A percentile compares a stretch with the other conserved stretches of the same genome.
phyloP scores from a whole-genome alignment of 2,329 filamentous ascomycete species.

The Apiospora phragmitis region DNA sequence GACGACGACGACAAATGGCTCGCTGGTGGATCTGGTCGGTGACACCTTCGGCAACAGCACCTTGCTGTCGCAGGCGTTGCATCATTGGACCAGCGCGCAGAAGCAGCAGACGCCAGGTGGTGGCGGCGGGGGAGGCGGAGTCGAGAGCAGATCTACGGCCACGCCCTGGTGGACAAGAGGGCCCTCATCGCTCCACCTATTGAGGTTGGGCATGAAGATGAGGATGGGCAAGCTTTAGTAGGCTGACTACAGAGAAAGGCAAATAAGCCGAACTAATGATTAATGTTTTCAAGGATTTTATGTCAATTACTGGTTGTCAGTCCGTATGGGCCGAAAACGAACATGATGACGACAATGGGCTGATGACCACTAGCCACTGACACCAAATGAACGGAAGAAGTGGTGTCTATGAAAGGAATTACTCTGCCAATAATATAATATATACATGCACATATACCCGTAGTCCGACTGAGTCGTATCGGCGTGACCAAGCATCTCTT shows the following conservation, averaged over 20 bases:
- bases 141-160: neutral
- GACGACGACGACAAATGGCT: constrained; percentile 14
- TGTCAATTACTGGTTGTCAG: no score
- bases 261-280: neutral
- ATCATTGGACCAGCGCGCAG: constrained; percentile 30
- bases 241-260: neutral
- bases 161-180: constrained; percentile 6
- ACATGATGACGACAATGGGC: no score
- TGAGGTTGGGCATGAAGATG: constrained; percentile 3
- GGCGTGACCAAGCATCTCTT: no score
- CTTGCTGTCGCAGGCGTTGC: constrained; percentile 36
- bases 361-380: no score
- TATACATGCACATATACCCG: no score
- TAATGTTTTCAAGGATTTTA: neutral
- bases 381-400: no score
- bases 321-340: no score
- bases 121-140: neutral
- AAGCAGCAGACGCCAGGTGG: neutral
- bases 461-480: no score
- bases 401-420: no score
- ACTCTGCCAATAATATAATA: no score
- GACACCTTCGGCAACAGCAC: constrained; percentile 42
- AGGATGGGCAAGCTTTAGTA: neutral
- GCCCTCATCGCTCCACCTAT: neutral
- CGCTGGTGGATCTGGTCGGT: constrained; percentile 35